Conservation (phyloP, 345 rosid genomes). For the Schrenkiella parvula region DNA sequence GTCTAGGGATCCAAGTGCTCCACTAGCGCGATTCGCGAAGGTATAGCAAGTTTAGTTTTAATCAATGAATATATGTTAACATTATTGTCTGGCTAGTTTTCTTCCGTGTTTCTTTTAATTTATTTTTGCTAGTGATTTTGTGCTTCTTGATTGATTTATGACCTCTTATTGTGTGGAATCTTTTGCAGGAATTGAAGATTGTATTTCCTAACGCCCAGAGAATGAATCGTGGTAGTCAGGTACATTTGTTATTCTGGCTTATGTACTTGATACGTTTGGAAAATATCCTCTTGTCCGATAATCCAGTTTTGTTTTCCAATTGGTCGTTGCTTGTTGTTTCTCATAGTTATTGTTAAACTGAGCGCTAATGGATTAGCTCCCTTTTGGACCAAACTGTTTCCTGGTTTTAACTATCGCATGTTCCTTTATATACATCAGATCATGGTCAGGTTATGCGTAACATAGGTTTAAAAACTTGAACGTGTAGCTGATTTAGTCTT, state of each 20-base stretch:
- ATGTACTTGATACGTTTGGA: background rate
- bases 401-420: background rate
- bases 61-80: background rate
- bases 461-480: background rate
- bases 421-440: background rate
- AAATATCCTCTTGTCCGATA: background rate
- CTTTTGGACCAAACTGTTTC: background rate
- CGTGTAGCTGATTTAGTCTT: background rate
- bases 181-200: slow-evolving; percentile 69
- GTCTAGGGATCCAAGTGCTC: slow-evolving; percentile 84
- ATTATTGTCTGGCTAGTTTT: background rate
- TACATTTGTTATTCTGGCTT: slow-evolving; percentile 24
- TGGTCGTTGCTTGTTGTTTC: slow-evolving; percentile 1
- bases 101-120: background rate
- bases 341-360: background rate
- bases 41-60: slow-evolving; percentile 26
- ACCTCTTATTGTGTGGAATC: background rate
- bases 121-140: background rate
- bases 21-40: slow-evolving; percentile 75
- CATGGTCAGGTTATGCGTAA: background rate
- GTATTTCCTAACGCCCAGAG: slow-evolving; percentile 77
- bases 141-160: background rate
- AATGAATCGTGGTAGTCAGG: slow-evolving; percentile 90
- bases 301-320: background rate
- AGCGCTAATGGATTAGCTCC: background rate